phyloP scores from a whole-genome alignment of 148 eudicot species.

The Diospyros kaki region DNA sequence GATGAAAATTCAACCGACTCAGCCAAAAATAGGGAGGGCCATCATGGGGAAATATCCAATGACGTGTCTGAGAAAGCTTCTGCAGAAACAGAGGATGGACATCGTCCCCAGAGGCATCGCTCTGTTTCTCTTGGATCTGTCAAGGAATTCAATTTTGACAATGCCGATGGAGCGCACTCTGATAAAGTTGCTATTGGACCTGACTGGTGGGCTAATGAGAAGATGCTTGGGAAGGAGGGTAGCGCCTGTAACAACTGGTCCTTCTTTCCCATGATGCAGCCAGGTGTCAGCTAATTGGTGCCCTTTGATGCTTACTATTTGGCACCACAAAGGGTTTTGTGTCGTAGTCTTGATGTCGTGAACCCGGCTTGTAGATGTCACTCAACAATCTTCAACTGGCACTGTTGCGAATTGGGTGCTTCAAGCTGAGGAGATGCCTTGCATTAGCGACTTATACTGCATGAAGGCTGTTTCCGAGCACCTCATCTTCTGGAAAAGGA shows the following conservation, averaged over 20 bases:
- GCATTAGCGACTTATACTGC: constrained; percentile 5
- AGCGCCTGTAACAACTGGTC: constrained; percentile 64
- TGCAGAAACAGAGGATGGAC: constrained; percentile 42
- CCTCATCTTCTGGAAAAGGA: background rate
- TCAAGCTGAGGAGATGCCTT: background rate
- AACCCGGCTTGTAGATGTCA: background rate
- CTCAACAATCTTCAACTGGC: constrained; percentile 2
- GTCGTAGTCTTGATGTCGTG: background rate
- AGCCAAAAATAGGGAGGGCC: constrained; percentile 19
- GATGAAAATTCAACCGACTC: constrained; percentile 22
- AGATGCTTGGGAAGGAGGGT: constrained; percentile 44
- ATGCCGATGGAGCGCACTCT: constrained; percentile 46
- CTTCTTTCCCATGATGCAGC: constrained; percentile 78
- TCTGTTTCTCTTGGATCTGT: constrained; percentile 70
- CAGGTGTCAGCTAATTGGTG: constrained; percentile 54
- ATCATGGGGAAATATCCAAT: constrained; percentile 23
- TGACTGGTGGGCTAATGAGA: constrained; percentile 87
- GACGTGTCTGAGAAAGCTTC: constrained; percentile 18
- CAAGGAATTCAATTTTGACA: constrained; percentile 87
- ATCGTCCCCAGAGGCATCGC: constrained; percentile 52
- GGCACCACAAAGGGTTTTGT: background rate
- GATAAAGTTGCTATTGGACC: constrained; percentile 44
- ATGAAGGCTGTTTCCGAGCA: constrained; percentile 9
- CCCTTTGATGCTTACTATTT: background rate
- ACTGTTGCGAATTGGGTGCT: background rate